phyloP scores from a whole-genome alignment of 2,329 filamentous ascomycete genomes.

The Penicillium sp. region DNA sequence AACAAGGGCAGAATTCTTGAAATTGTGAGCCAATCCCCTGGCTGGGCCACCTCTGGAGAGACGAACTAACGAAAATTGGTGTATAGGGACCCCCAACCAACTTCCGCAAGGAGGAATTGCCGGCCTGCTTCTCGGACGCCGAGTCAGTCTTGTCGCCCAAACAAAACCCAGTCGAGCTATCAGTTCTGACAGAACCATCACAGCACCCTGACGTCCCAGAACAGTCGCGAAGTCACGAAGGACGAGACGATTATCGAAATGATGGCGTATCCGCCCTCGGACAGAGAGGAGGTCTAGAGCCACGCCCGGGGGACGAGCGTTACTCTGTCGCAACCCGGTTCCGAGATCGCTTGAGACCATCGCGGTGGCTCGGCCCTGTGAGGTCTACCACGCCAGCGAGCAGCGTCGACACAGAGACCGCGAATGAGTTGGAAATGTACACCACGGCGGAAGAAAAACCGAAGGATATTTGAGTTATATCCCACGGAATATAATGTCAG shows the following conservation, averaged over 20 bases:
- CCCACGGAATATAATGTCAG: conserved; percentile 1
- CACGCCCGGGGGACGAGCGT: conserved; percentile 30
- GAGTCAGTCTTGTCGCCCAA: conserved; percentile 31
- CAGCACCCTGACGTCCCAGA: conserved; percentile 33
- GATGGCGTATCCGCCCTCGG: conserved; percentile 25
- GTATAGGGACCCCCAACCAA: conserved; percentile 41
- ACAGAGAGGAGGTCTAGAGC: conserved; percentile 26
- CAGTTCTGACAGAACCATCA: conserved; percentile 25
- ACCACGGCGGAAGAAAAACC: conserved; percentile 1
- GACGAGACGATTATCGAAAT: conserved; percentile 23
- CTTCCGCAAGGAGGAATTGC: conserved; percentile 41
- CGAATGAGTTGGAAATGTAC: background rate
- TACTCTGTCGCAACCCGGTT: conserved; percentile 19
- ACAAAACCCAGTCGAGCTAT: conserved; percentile 13
- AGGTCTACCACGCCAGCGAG: background rate
- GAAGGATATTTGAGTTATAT: background rate
- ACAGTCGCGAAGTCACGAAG: conserved; percentile 31
- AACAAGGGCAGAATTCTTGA: conserved; percentile 30
- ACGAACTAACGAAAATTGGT: conserved; percentile 9
- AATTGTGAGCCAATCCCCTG: conserved; percentile 27
- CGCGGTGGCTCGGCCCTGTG: conserved; percentile 10
- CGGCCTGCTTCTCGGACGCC: conserved; percentile 37
- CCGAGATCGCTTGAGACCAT: conserved; percentile 16
- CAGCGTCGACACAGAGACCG: conserved; percentile 4
- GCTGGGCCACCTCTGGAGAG: background rate